A percentile compares a stretch with the other conserved stretches of the same genome.
Conservation (phyloP, 2,329 filamentous ascomycete genomes). For the Monosporascus sp. region DNA sequence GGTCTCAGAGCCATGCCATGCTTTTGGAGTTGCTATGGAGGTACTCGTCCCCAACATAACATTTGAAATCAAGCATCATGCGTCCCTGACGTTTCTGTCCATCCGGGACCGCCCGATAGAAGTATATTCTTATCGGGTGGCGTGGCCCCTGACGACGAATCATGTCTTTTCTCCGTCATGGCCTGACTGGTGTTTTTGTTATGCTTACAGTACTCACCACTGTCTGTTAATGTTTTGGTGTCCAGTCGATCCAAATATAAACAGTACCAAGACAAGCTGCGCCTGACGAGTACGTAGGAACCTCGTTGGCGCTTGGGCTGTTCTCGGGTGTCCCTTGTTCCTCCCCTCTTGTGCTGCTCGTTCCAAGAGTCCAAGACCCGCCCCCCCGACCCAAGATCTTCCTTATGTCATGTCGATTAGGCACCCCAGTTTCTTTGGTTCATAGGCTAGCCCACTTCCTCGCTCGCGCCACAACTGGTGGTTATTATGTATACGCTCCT, state of each 20-base stretch:
- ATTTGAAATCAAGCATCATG: neutral
- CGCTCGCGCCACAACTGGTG: too few relatives aligned
- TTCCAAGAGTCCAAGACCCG: neutral
- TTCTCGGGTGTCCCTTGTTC: neutral
- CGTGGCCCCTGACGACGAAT: conserved; percentile 12
- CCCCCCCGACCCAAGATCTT: neutral
- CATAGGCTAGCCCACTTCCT: too few relatives aligned
- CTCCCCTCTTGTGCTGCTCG: neutral
- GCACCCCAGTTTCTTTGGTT: too few relatives aligned
- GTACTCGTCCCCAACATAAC: conserved; percentile 9
- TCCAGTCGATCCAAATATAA: neutral
- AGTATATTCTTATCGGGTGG: conserved; percentile 18
- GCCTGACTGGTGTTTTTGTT: conserved; percentile 15
- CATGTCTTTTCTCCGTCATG: conserved; percentile 14
- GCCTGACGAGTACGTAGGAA: too few relatives aligned
- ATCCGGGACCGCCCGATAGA: neutral
- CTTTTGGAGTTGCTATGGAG: conserved; percentile 8
- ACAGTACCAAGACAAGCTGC: neutral
- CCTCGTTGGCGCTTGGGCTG: neutral
- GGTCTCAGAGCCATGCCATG: conserved; percentile 10
- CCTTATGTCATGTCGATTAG: neutral
- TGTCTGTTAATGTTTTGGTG: conserved; percentile 4
- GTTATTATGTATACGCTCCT: too few relatives aligned
- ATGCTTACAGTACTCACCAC: conserved; percentile 14
- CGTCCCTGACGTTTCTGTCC: conserved; percentile 4